Evolutionary conservation across 371 early-diverging fungal genomes (phyloP), one percentile per base, ranked within the genome.

Genomic region (Mortierella polycephala): DNA sequence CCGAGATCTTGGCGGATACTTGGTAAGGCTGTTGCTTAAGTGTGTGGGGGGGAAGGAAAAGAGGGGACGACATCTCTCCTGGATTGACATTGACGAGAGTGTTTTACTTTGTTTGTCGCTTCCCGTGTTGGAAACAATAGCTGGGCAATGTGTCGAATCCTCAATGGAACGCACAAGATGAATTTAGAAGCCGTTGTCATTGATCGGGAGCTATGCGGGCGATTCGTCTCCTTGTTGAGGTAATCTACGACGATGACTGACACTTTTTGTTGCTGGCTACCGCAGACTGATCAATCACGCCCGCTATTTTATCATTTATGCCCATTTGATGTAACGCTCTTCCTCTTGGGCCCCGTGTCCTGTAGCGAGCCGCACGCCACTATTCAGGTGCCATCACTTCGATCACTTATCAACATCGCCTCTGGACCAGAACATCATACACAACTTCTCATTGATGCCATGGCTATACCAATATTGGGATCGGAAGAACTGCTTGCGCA

Each of bases 81-180:
- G 30, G 30, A 30, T 30, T 30, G 30, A 2, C 30, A 30, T 30
- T 30, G 30, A 30, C 30, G 30, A 30, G 4, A 54, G 30, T 49
- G 8, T 23, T 40, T 8, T 55, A 13, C 8, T 51, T 18, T 47
- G 11, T 55, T 56, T 64, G 14, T 37, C 54, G 13, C 6, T 7
- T 37, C 45, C 51, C 7, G 9, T 12, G 40, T 47, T 44, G 23
- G 46, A 16, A 14, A 50, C 40, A 23, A 12, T 74, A 89, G 89
- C 42, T 87, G 87, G 86, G 89, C 86, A 5, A 65, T 89, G 51
- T 87, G 86, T 52, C 85, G 89, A 45, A 84, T 89, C 44, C 57
- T 89, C 21, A 85, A 86, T 49, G 87, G 86, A 50, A 89, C 86
- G 69, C 88, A 89, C 69, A 84, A 86, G 40, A 71, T 76, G 77